Conservation (phyloP, 2,329 filamentous ascomycete species). For the Venturia aucupariae region DNA sequence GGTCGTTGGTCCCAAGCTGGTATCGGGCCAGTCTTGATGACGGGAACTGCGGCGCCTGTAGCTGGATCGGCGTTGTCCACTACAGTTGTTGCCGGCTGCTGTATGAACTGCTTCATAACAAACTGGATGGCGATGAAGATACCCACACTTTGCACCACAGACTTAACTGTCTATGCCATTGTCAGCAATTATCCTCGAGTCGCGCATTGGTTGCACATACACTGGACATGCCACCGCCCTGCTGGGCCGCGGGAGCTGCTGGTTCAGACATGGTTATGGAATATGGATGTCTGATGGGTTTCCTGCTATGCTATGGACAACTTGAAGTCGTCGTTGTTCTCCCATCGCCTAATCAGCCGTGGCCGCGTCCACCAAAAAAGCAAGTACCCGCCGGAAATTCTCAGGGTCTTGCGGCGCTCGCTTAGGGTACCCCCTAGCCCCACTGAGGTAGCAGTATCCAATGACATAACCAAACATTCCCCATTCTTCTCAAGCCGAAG, state of each 20-base stretch:
- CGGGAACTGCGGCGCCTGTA: slow-evolving; percentile 19
- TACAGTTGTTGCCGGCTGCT: slow-evolving; percentile 13
- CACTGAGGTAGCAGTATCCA: no score
- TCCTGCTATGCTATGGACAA: no score
- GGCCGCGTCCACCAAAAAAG: neutral
- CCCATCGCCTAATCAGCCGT: neutral
- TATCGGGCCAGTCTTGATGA: slow-evolving; percentile 24
- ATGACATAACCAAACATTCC: neutral
- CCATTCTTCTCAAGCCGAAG: neutral
- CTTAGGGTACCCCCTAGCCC: no score
- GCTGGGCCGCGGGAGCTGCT: slow-evolving; percentile 1
- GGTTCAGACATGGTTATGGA: neutral
- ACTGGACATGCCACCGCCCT: slow-evolving; percentile 1
- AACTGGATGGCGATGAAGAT: slow-evolving; percentile 53
- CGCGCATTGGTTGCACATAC: neutral
- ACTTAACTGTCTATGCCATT: slow-evolving; percentile 13
- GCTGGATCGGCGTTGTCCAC: slow-evolving; percentile 11
- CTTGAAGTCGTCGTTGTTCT: neutral
- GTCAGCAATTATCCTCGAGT: neutral
- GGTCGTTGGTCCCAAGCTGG: slow-evolving; percentile 29
- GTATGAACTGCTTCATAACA: slow-evolving; percentile 42
- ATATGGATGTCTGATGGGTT: neutral
- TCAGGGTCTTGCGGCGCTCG: neutral
- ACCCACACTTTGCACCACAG: slow-evolving; percentile 45
- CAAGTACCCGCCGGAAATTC: neutral